Evolutionary conservation across 768 basidiomycete genomes (phyloP).

Genomic region (Jaapia argillacea): DNA sequence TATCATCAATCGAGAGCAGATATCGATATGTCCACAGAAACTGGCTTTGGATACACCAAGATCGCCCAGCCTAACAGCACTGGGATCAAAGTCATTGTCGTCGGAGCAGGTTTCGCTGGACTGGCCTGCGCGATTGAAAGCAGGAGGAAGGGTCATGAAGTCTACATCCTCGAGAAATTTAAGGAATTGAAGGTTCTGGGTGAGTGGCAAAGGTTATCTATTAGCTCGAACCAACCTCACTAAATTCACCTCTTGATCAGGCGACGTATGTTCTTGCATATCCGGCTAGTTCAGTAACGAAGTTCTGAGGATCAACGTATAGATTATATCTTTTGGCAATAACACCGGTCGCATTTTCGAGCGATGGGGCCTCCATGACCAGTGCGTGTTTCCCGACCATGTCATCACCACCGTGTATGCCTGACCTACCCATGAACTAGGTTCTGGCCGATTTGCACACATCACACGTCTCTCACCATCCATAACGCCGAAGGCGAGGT

Average conservation of each 20-base stretch:
- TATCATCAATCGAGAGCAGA: too few relatives aligned
- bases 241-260: constrained; percentile 4
- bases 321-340: constrained; percentile 11
- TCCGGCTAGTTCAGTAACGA: background rate
- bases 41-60: background rate
- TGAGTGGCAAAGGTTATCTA: background rate
- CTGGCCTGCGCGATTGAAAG: constrained; percentile 13
- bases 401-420: constrained; percentile 4
- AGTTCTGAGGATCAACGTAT: constrained; percentile 1
- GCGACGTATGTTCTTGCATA: constrained; percentile 6
- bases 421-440: constrained; percentile 6
- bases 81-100: constrained; percentile 8
- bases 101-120: constrained; percentile 18
- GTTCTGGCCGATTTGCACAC: constrained; percentile 13
- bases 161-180: constrained; percentile 12
- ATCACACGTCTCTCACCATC: constrained; percentile 7
- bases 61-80: constrained; percentile 3
- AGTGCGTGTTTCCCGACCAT: constrained; percentile 7
- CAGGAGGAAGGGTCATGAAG: constrained; percentile 10
- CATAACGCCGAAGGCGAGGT: constrained; percentile 14
- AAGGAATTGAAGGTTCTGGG: constrained; percentile 9
- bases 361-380: constrained; percentile 15
- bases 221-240: background rate
- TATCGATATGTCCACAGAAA: too few relatives aligned
- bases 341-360: constrained; percentile 15